Percentiles rank a stretch among this genome's conserved stretches.
Evolutionary conservation across 495 filamentous ascomycete species (phyloP).

Genomic region (Parmelia sp.): DNA sequence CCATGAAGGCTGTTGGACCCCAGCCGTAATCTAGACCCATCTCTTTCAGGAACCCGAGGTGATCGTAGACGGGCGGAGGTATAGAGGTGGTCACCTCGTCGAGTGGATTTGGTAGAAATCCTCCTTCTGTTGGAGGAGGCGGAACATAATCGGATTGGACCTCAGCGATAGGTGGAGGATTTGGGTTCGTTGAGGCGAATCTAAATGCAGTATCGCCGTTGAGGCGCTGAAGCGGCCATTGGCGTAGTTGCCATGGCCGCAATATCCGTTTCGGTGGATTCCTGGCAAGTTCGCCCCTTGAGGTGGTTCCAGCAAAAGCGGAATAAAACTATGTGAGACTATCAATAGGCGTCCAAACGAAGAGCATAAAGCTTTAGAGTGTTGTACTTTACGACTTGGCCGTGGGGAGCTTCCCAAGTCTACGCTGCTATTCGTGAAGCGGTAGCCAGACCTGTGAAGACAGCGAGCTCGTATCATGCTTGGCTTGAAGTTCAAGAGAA

Average conservation of each 20-base stretch:
- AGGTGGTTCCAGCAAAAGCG: constrained; percentile 1
- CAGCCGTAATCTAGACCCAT: constrained; percentile 82
- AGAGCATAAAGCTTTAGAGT: background rate
- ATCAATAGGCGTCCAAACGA: background rate
- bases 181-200: constrained; percentile 8
- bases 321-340: constrained; percentile 1
- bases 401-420: background rate
- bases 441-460: constrained; percentile 8
- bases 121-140: background rate
- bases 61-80: constrained; percentile 46
- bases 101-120: constrained; percentile 20
- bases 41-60: constrained; percentile 74
- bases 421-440: background rate
- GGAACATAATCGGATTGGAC: constrained; percentile 7
- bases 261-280: background rate
- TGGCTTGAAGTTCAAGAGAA: background rate
- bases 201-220: background rate
- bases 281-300: background rate
- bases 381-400: background rate
- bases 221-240: background rate
- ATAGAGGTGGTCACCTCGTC: constrained; percentile 35
- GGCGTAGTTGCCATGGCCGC: background rate
- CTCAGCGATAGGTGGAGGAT: constrained; percentile 13
- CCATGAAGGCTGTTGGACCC: constrained; percentile 61
- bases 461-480: constrained; percentile 16